Percentiles rank a stretch among this genome's conserved stretches.
Evolutionary conservation across 257 asterid genomes (phyloP).

Genomic region (Solanum chiquidenum): DNA sequence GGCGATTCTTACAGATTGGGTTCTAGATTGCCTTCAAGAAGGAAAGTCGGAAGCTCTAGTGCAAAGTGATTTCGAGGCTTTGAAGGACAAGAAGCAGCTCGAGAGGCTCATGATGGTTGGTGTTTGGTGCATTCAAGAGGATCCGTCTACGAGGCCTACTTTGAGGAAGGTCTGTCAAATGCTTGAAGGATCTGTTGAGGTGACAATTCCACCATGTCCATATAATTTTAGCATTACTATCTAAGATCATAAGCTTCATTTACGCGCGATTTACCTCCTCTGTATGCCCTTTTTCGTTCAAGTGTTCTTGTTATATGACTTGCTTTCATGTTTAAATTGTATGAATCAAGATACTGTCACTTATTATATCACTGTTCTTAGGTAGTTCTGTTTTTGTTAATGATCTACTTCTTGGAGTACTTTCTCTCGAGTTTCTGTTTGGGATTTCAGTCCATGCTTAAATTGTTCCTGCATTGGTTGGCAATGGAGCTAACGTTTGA

Average conservation of each 20-base stretch:
- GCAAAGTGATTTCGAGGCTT: conserved; percentile 9
- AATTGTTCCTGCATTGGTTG: too few species aligned
- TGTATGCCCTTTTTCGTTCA: not conserved
- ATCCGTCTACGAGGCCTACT: conserved; percentile 14
- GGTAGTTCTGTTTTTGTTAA: too few species aligned
- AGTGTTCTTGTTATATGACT: not conserved
- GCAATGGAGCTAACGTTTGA: too few species aligned
- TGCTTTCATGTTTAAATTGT: not conserved
- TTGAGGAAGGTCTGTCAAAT: conserved; percentile 17
- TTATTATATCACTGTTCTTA: too few species aligned
- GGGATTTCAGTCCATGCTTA: too few species aligned
- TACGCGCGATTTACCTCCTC: not conserved
- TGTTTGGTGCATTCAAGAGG: conserved; percentile 33
- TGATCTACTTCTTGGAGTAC: too few species aligned
- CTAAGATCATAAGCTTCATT: not conserved
- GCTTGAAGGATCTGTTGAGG: conserved; percentile 28
- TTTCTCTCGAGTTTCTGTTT: too few species aligned
- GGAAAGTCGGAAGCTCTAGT: conserved; percentile 9
- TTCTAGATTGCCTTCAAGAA: conserved; percentile 20
- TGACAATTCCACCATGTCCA: conserved; percentile 8
- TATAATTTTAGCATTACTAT: not conserved
- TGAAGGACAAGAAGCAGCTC: conserved; percentile 5
- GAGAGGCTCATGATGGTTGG: conserved; percentile 14
- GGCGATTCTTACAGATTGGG: conserved; percentile 14
- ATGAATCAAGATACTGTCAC: not conserved